Evolutionary conservation across 768 basidiomycete genomes (phyloP), one percentile per base, ranked within the genome.

Genomic region (Favolaschia claudopus): DNA sequence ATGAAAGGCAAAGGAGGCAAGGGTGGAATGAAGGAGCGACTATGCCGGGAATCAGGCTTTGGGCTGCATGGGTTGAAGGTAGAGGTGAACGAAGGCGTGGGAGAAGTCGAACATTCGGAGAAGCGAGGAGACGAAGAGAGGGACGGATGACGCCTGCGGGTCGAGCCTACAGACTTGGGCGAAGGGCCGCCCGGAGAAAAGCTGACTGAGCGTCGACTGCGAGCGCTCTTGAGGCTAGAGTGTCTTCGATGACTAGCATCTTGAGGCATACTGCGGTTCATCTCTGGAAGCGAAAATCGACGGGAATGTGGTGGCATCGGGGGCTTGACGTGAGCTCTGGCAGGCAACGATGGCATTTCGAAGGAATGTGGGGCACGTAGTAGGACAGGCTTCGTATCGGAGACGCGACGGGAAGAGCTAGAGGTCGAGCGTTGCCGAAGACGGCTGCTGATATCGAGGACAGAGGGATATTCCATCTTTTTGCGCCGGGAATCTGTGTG

Each of bases 261-360:
- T 17, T 57, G 54, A 19, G 55, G 19, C 43, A 65, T 42, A 32
- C 55, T 67, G 56, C 59, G 64, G 44, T 59, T 52, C 22, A 68
- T 49, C 25, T 62, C 55, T 32, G 73, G 74, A 60, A 74, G 69
- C n/a, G 76, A 76, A 58, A 71, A 67, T 33, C 73, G 73, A 33
- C 76, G 67, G 28, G 49, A 24, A 17, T 42, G 49, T 7, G 43
- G 39, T 36, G 47, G 47, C 8, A 29, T 22, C 19, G 47, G 49
- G 19, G 63, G 62, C 29, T 57, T 60, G 14, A 57, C 36, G 29
- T 66, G 52, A n/a, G 57, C 56, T 27, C 59, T 63, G 13, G 51
- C 50, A 20, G 66, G 65, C n/a, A 69, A 56, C 55, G 62, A 47
- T 17, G 65, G 67, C 22, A 68, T 58, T 43, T 47, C 54, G 24